Evolutionary conservation across 2,329 filamentous ascomycete species (phyloP), one percentile per base, ranked within the genome.

Genomic region (Alternaria incomplexa): DNA sequence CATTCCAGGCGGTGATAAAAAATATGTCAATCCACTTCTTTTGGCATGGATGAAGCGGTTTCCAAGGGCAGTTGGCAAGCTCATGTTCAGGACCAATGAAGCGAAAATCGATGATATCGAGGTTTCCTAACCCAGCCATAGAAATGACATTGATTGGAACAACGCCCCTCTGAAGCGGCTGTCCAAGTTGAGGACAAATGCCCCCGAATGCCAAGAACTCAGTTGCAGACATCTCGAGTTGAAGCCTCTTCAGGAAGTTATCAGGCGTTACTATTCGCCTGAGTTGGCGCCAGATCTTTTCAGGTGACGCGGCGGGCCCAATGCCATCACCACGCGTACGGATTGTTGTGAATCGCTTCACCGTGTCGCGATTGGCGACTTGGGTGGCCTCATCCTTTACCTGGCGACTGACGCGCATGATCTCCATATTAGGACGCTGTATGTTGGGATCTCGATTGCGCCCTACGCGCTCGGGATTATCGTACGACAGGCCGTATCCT

Each of bases 51-150:
- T 70, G 67, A 9, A 25, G 6, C 15, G 3, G 10, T 3, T n/a
- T 43, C 67, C 67, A 71, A 4, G 67, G 67, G 44, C 67, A 68
- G 3, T 45, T 11, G 1, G 67, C 67, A 11, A 56, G 28, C 9
- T 12, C 30, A 46, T 72, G 69, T 10, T 69, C 64, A 2, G 66
- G 61, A 17, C 66, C 63, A n/a, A 72, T 63, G 61, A 72, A 72
- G 23, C 66, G 62, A n/a, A 72, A 62, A 11, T 72, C 67, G 10
- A 72, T 56, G 1, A 51, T 45, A 20, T 52, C 40, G 10, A 71
- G 58, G 9, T 54, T 46, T 0, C n/a, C 3, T 2, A 65, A 62
- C 2, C 7, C 23, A 12, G 22, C 44, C 4, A 66, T 30, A 1
- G 20, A 20, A 3, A 13, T 20, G 3, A 65, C 10, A 5, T n/a